These are phyloP conservation scores for Xylariaceae sp. DNA, from an alignment of 2,329 filamentous ascomycete species.

Conservation along the genomic window DNA sequence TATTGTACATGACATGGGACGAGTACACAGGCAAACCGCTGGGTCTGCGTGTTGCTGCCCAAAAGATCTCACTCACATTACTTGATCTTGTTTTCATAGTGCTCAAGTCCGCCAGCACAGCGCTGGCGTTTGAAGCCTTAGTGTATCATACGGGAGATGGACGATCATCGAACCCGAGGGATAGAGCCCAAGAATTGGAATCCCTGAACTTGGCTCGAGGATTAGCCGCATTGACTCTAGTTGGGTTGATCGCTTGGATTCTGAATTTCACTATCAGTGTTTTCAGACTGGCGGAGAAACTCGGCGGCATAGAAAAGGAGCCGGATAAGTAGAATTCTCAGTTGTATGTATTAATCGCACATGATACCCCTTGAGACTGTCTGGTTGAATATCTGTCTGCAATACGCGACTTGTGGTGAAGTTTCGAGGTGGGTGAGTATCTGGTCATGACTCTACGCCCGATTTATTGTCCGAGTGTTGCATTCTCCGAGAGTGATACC, in stretches of 20 bases:
- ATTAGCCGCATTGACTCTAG: constrained; percentile 70
- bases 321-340: constrained; percentile 28
- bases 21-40: constrained; percentile 94
- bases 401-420: neutral
- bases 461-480: neutral
- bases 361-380: constrained; percentile 16
- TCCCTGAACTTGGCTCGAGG: constrained; percentile 57
- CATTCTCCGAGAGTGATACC: neutral
- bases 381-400: neutral
- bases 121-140: constrained; percentile 80
- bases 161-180: constrained; percentile 31
- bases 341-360: constrained; percentile 8
- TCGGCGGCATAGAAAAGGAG: constrained; percentile 50
- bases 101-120: constrained; percentile 90
- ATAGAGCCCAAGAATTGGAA: constrained; percentile 47
- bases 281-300: constrained; percentile 60
- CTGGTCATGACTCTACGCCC: too few species aligned
- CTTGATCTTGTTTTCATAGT: constrained; percentile 95
- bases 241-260: constrained; percentile 84
- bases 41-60: constrained; percentile 73
- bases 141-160: constrained; percentile 47
- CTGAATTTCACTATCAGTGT: constrained; percentile 84
- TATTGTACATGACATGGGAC: constrained; percentile 90
- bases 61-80: constrained; percentile 85
- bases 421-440: neutral